Conservation (phyloP, 169 alveolate species). For the Besnoitia besnoiti region DNA sequence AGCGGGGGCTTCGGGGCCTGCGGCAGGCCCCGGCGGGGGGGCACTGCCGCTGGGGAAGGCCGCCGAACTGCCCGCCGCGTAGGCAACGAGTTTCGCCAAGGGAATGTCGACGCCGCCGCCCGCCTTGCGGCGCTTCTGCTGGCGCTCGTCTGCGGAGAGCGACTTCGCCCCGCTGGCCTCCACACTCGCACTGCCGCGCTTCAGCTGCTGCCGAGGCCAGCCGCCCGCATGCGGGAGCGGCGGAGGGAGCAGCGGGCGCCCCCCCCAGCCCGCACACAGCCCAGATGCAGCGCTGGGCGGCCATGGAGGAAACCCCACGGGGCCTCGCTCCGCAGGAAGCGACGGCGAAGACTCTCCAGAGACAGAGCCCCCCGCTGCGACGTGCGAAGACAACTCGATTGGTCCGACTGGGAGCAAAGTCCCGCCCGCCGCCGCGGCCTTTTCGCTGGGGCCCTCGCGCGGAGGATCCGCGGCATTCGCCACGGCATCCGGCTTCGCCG, state of each 20-base stretch:
- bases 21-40: background rate
- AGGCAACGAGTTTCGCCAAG: background rate
- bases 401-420: too few species aligned
- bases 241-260: too few species aligned
- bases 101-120: slow-evolving; percentile 35
- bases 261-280: too few species aligned
- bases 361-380: too few species aligned
- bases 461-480: too few species aligned
- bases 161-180: background rate
- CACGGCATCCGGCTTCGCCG: too few species aligned
- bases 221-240: background rate
- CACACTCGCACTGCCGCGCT: background rate
- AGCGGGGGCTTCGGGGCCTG: background rate
- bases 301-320: slow-evolving; percentile 3
- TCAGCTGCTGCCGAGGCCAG: background rate
- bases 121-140: slow-evolving; percentile 1
- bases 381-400: too few species aligned
- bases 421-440: too few species aligned
- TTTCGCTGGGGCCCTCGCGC: too few species aligned
- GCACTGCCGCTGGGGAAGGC: background rate
- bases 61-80: slow-evolving; percentile 31
- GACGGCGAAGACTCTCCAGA: slow-evolving; percentile 8
- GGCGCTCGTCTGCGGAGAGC: background rate
- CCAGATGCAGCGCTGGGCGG: background rate
- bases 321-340: background rate